Conservation (phyloP, 805 yeast species). For the Sugiyamaella americana region DNA sequence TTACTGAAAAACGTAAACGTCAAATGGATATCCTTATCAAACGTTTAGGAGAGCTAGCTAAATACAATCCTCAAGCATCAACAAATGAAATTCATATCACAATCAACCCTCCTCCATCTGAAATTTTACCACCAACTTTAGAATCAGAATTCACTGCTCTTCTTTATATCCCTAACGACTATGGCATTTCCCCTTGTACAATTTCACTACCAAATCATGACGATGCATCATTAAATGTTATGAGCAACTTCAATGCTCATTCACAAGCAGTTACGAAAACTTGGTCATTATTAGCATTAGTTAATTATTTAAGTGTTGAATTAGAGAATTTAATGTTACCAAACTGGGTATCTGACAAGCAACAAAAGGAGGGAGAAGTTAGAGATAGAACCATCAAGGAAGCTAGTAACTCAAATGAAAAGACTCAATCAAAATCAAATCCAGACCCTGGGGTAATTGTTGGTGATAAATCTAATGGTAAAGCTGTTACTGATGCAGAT, state of each 20-base stretch:
- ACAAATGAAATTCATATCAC: slow-evolving; percentile 10
- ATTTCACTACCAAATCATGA: slow-evolving; percentile 13
- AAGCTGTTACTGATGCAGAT: not conserved
- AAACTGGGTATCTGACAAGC: slow-evolving; percentile 4
- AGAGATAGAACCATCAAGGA: too few species aligned
- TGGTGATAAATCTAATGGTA: too few species aligned
- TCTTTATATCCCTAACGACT: slow-evolving; percentile 19
- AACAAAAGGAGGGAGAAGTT: slow-evolving; percentile 1
- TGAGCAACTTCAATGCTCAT: slow-evolving; percentile 21
- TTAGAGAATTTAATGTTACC: slow-evolving; percentile 19
- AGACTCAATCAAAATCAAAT: not conserved
- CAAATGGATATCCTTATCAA: slow-evolving; percentile 18
- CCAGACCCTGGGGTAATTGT: not conserved
- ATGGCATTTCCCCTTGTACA: slow-evolving; percentile 17
- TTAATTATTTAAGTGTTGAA: slow-evolving; percentile 19
- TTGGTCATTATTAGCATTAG: slow-evolving; percentile 20
- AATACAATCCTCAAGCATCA: slow-evolving; percentile 5
- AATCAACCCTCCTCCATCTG: slow-evolving; percentile 12
- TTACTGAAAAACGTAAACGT: slow-evolving; percentile 15
- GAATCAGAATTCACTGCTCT: slow-evolving; percentile 10
- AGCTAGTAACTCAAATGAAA: not conserved
- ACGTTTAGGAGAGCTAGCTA: slow-evolving; percentile 13
- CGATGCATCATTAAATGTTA: slow-evolving; percentile 17
- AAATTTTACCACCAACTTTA: slow-evolving; percentile 17
- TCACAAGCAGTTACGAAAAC: slow-evolving; percentile 12